Conservation (phyloP, 371 early-diverging fungal genomes). For the Zychaea mexicana region DNA sequence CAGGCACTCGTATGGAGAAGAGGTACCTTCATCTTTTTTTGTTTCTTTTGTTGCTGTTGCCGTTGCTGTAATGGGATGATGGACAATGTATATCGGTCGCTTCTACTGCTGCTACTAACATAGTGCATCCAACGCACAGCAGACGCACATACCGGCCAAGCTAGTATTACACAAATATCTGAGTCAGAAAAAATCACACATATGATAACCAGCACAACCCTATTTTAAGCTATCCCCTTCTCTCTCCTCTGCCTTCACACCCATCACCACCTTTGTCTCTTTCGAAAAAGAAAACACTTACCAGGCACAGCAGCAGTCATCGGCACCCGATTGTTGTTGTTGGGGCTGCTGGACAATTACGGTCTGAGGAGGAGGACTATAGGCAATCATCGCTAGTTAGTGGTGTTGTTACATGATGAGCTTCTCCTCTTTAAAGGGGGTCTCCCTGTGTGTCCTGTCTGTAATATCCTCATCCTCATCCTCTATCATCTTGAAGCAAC, state of each 20-base stretch:
- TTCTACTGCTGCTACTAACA: background rate
- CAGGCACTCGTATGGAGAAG: background rate
- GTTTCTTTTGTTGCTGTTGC: background rate
- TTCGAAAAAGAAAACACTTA: background rate
- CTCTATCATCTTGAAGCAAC: no score
- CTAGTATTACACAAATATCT: background rate
- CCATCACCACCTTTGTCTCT: no score
- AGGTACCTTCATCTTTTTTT: background rate
- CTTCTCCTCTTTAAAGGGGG: no score
- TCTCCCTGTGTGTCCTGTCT: no score
- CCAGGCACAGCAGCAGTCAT: conserved; percentile 13
- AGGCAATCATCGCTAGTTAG: background rate
- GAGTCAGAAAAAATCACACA: background rate
- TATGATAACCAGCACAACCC: background rate
- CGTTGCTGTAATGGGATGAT: background rate
- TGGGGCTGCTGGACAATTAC: conserved; percentile 12
- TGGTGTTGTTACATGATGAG: background rate
- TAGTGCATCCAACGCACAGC: conserved; percentile 8
- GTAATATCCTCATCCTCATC: no score
- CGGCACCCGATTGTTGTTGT: conserved; percentile 8
- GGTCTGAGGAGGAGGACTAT: conserved; percentile 9
- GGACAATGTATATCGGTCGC: no score
- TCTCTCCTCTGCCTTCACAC: no score
- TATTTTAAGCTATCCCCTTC: background rate
- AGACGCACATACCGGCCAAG: conserved; percentile 9